phyloP scores from a whole-genome alignment of 805 yeast species.

The Ogataea nonfermentans region DNA sequence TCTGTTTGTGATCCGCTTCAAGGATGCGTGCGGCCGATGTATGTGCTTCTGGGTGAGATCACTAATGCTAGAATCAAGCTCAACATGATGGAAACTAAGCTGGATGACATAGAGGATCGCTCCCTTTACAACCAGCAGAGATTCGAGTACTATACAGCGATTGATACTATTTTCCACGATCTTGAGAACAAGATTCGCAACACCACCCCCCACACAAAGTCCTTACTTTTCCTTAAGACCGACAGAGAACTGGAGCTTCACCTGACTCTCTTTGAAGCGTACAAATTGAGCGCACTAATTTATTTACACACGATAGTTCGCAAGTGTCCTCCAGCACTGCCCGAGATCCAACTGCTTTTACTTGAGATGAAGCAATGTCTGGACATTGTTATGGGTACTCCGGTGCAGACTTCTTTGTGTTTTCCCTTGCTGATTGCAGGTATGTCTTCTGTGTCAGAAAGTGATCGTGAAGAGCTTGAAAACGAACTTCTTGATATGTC shows the following conservation, averaged over 20 bases:
- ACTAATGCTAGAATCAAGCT: slow-evolving; percentile 26
- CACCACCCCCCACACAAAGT: slow-evolving; percentile 18
- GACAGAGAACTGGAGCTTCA: slow-evolving; percentile 32
- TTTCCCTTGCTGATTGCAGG: slow-evolving; percentile 37
- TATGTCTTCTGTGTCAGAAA: slow-evolving; percentile 20
- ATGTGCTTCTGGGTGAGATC: slow-evolving; percentile 37
- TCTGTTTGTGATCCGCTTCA: slow-evolving; percentile 37
- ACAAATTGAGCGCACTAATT: slow-evolving; percentile 22
- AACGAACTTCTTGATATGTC: slow-evolving; percentile 25
- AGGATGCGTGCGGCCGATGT: slow-evolving; percentile 40
- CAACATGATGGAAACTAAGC: slow-evolving; percentile 5
- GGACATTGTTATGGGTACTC: slow-evolving; percentile 17
- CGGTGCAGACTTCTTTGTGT: slow-evolving; percentile 27
- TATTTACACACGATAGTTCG: slow-evolving; percentile 21
- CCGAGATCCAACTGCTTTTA: slow-evolving; percentile 21
- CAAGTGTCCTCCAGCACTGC: slow-evolving; percentile 20
- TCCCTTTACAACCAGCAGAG: slow-evolving; percentile 1
- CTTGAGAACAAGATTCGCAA: slow-evolving; percentile 15
- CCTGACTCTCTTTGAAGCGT: slow-evolving; percentile 35
- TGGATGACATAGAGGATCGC: background rate
- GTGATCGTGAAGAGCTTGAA: slow-evolving; percentile 26
- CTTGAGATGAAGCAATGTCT: slow-evolving; percentile 17
- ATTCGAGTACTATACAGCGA: slow-evolving; percentile 3
- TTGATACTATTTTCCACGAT: slow-evolving; percentile 11
- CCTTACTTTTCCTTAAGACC: slow-evolving; percentile 16